These are phyloP conservation scores for Glonium stellatum DNA, from an alignment of 495 filamentous ascomycete genomes.

Conservation along the genomic window DNA sequence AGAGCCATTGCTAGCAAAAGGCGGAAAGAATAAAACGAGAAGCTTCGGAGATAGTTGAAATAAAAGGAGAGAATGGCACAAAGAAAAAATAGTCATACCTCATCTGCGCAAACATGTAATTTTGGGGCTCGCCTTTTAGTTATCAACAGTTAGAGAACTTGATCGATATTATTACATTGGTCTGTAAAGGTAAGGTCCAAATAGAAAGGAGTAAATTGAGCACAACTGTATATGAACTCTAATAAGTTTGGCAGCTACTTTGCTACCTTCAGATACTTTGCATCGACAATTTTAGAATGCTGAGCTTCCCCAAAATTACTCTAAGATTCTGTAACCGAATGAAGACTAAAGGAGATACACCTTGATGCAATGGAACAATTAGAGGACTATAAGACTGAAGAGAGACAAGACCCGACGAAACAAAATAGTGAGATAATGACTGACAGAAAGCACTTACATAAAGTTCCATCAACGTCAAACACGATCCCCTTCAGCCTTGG, in stretches of 20 bases:
- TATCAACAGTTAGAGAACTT: constrained; percentile 37
- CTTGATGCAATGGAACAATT: too few relatives aligned
- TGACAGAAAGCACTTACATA: constrained; percentile 58
- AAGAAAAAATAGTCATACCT: constrained; percentile 38
- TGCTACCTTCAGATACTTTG: too few relatives aligned
- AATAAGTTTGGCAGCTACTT: too few relatives aligned
- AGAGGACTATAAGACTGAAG: too few relatives aligned
- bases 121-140: constrained; percentile 63
- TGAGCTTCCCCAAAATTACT: too few relatives aligned
- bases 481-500: constrained; percentile 72
- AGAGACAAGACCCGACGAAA: too few relatives aligned
- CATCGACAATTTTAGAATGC: too few relatives aligned
- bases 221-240: too few relatives aligned
- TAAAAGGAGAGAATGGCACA: not conserved
- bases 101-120: constrained; percentile 90
- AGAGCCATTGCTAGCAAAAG: not conserved
- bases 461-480: constrained; percentile 92
- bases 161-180: not conserved
- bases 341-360: too few relatives aligned
- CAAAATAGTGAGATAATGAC: too few relatives aligned
- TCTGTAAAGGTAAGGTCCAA: not conserved
- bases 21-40: not conserved
- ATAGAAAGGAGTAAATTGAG: too few relatives aligned
- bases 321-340: too few relatives aligned
- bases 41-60: constrained; percentile 17